A percentile compares a stretch with the other conserved stretches of the same genome.
Conservation (phyloP, 805 yeast genomes). For the Tetrapisispora iriomotensis region DNA sequence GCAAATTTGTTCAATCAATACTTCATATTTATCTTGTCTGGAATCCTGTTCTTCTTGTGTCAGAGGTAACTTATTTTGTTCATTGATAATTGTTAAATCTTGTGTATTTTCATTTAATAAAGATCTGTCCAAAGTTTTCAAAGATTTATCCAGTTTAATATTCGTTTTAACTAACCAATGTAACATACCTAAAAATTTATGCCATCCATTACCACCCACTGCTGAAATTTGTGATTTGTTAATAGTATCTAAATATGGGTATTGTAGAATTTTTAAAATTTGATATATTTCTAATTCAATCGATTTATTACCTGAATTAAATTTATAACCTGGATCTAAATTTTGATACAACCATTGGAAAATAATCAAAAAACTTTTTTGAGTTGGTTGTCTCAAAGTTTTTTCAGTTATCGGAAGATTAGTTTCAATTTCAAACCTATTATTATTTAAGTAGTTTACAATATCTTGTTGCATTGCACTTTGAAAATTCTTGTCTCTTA, state of each 20-base stretch:
- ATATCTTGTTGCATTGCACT: slow-evolving; percentile 55
- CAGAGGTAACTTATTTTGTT: slow-evolving; percentile 10
- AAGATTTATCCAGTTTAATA: slow-evolving; percentile 31
- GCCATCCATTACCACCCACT: slow-evolving; percentile 88
- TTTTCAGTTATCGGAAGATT: slow-evolving; percentile 57
- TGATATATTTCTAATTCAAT: slow-evolving; percentile 69
- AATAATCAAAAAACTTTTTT: slow-evolving; percentile 68
- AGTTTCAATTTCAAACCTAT: slow-evolving; percentile 67
- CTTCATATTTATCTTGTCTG: slow-evolving; percentile 28
- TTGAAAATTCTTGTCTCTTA: slow-evolving; percentile 65
- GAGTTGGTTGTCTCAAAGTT: slow-evolving; percentile 70
- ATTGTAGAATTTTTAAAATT: slow-evolving; percentile 52
- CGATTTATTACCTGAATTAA: slow-evolving; percentile 37
- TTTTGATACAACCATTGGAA: slow-evolving; percentile 72
- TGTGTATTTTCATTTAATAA: slow-evolving; percentile 23
- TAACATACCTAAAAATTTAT: slow-evolving; percentile 67
- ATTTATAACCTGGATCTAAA: slow-evolving; percentile 70
- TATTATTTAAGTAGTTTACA: slow-evolving; percentile 48
- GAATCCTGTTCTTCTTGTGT: slow-evolving; percentile 25
- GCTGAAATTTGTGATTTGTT: slow-evolving; percentile 82
- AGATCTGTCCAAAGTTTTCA: slow-evolving; percentile 16
- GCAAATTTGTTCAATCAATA: slow-evolving; percentile 37
- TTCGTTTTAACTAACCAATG: slow-evolving; percentile 68
- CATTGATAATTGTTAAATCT: slow-evolving; percentile 21
- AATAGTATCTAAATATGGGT: slow-evolving; percentile 73